Conservation (phyloP, 768 basidiomycete species). For the Holtermanniella nyarrowii region DNA sequence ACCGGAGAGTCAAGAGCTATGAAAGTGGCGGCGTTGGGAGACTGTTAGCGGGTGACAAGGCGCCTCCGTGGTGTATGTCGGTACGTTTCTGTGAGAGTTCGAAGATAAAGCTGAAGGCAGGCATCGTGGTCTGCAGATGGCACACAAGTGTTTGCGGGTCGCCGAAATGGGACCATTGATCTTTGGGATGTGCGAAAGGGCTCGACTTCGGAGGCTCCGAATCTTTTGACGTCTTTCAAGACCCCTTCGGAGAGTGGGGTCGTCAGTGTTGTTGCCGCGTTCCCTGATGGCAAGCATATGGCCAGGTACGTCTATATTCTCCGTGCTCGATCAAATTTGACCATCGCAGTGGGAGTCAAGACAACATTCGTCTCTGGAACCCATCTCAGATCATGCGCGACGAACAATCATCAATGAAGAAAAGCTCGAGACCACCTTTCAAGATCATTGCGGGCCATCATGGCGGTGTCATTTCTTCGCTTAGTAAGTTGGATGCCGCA, state of each 20-base stretch:
- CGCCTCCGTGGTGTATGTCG: slow-evolving; percentile 91
- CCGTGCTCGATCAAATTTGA: too few species aligned
- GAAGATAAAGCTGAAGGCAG: slow-evolving; percentile 44
- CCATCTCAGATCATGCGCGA: slow-evolving; percentile 63
- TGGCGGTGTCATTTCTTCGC: slow-evolving; percentile 83
- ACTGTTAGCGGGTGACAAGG: slow-evolving; percentile 80
- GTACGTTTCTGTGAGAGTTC: slow-evolving; percentile 46
- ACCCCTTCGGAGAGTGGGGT: slow-evolving; percentile 83
- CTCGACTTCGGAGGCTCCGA: slow-evolving; percentile 57
- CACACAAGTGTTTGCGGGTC: slow-evolving; percentile 75
- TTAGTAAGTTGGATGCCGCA: slow-evolving; percentile 55
- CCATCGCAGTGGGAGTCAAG: slow-evolving; percentile 67
- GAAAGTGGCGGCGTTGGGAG: slow-evolving; percentile 65
- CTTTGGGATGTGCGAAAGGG: slow-evolving; percentile 84
- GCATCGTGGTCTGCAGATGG: slow-evolving; percentile 92
- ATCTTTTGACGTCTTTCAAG: slow-evolving; percentile 66
- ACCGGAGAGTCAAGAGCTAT: slow-evolving; percentile 52
- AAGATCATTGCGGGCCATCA: slow-evolving; percentile 94
- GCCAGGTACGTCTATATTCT: slow-evolving; percentile 56
- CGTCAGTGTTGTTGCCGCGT: slow-evolving; percentile 79
- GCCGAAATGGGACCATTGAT: slow-evolving; percentile 81
- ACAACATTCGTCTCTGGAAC: slow-evolving; percentile 91
- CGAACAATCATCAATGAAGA: slow-evolving; percentile 48
- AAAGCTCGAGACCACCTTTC: slow-evolving; percentile 58
- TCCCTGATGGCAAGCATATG: slow-evolving; percentile 85